A percentile compares a stretch with the other conserved stretches of the same genome.
Conservation (phyloP, 1,284 basidiomycete species). For the Ceratobasidium sp. region DNA sequence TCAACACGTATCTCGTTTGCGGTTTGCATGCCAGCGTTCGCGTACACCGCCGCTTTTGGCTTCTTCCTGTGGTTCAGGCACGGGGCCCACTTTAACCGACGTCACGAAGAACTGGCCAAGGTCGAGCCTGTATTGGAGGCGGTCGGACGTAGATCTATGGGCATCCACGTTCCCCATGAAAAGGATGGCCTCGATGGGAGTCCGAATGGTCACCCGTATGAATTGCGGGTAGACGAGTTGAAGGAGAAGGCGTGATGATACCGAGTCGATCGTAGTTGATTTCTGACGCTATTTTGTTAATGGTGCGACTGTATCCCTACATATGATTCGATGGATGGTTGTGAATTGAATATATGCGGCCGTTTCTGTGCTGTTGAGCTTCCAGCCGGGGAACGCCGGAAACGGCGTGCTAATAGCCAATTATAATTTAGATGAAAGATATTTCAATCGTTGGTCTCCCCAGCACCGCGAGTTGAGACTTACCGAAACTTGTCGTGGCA, state of each 20-base stretch:
- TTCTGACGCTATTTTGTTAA: background rate
- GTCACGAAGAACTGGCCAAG: constrained; percentile 24
- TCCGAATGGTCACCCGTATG: background rate
- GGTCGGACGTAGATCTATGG: constrained; percentile 9
- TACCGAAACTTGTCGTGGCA: too few relatives aligned
- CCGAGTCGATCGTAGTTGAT: background rate
- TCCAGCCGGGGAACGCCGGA: too few relatives aligned
- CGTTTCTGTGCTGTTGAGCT: background rate
- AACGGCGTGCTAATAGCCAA: too few relatives aligned
- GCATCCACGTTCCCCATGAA: background rate
- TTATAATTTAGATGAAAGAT: too few relatives aligned
- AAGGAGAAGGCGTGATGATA: constrained; percentile 38
- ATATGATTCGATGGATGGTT: background rate
- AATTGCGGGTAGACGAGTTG: constrained; percentile 30
- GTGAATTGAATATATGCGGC: background rate
- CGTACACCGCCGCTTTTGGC: constrained; percentile 56
- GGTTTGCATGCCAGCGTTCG: constrained; percentile 58
- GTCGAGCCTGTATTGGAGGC: constrained; percentile 27
- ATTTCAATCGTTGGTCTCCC: too few relatives aligned
- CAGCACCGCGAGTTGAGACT: too few relatives aligned
- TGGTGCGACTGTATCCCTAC: background rate
- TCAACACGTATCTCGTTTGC: constrained; percentile 56
- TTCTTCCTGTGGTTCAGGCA: constrained; percentile 55
- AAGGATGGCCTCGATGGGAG: background rate
- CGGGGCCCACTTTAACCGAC: constrained; percentile 35